phyloP scores from a whole-genome alignment of 352 stramenopile genomes.

The Globisporangium heterothallicum region DNA sequence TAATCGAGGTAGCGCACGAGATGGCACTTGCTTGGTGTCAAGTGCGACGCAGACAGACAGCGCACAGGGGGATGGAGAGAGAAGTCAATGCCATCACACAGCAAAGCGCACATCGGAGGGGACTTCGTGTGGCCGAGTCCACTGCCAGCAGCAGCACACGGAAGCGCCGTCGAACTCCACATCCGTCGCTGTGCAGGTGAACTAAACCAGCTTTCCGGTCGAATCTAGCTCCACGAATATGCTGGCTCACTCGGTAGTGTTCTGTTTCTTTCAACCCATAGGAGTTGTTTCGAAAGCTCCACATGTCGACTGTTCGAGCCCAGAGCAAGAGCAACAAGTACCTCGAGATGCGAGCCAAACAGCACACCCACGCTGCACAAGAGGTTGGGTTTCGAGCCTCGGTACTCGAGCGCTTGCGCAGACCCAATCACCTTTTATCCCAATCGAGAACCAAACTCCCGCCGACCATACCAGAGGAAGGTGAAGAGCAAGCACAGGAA shows the following conservation, averaged over 20 bases:
- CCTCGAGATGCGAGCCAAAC: not conserved
- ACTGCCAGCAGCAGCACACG: not conserved
- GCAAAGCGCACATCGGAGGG: not conserved
- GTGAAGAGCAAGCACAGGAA: constrained; percentile 7
- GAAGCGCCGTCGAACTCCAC: no score
- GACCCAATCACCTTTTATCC: not conserved
- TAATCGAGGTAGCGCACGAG: no score
- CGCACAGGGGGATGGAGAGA: constrained; percentile 3
- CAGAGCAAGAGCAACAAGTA: not conserved
- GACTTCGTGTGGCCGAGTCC: not conserved
- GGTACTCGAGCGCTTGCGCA: constrained; percentile 16
- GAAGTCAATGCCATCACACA: constrained; percentile 4
- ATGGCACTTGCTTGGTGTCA: no score
- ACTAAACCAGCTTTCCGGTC: no score
- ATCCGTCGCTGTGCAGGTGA: no score
- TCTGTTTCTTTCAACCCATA: not conserved
- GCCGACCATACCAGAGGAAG: constrained; percentile 9
- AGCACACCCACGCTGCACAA: not conserved
- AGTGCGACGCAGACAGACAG: constrained; percentile 26
- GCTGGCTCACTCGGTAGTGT: no score
- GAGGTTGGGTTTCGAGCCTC: constrained; percentile 12
- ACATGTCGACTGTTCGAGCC: not conserved
- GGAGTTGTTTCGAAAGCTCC: constrained; percentile 1
- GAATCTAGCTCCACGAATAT: no score
- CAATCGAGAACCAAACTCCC: not conserved